phyloP scores from a whole-genome alignment of 352 stramenopile species.

The Globisporangium lucens region DNA sequence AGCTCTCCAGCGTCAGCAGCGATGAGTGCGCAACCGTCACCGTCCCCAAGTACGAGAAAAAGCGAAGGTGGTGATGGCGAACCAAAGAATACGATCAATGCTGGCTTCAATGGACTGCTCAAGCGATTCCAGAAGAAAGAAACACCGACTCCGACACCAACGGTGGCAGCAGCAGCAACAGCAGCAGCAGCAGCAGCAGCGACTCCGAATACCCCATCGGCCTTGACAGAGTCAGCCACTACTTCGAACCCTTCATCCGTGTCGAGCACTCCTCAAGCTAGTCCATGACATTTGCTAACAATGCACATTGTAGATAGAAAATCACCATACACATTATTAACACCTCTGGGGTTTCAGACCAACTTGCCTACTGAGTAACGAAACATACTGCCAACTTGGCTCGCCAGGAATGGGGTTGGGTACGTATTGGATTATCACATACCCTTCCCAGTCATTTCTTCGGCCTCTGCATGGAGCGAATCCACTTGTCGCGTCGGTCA shows the following conservation, averaged over 20 bases:
- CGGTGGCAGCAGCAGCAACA: not conserved
- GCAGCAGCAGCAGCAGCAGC: not conserved
- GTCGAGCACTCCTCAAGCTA: not conserved
- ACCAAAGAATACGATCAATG: not conserved
- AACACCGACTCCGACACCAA: not conserved
- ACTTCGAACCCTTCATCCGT: not conserved
- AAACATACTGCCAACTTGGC: not conserved
- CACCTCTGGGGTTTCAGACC: not conserved
- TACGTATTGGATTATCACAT: not conserved
- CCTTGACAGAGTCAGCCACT: not conserved
- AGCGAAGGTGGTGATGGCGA: not conserved
- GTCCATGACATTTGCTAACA: not conserved
- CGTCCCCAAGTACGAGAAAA: not conserved
- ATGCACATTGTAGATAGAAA: slow-evolving; percentile 2
- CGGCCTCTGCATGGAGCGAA: not conserved
- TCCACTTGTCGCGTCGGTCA: slow-evolving; percentile 22
- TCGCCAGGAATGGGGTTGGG: not conserved
- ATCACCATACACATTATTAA: not conserved
- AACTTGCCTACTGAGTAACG: not conserved
- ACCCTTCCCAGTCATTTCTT: not conserved
- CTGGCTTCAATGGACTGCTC: slow-evolving; percentile 6
- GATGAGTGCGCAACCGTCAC: slow-evolving; percentile 7
- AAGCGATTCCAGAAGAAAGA: slow-evolving; percentile 14
- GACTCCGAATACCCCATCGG: not conserved
- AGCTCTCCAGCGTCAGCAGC: not conserved